Evolutionary conservation across 83 land plant genomes (phyloP).

Genomic region (Larix sibirica): DNA sequence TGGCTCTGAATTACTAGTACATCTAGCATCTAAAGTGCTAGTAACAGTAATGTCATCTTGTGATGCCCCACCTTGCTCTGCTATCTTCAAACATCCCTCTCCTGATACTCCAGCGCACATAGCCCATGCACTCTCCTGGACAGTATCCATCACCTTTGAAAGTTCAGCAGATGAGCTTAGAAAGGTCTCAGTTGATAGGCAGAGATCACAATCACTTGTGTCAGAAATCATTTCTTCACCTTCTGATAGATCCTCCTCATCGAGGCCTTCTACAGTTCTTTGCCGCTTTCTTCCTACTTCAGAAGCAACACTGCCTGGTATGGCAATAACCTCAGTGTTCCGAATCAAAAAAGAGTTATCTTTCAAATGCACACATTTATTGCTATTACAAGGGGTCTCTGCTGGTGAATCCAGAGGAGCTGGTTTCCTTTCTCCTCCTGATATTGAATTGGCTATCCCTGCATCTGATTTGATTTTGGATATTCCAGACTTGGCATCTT

Average conservation of each 20-base stretch:
- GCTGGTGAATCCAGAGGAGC: not conserved
- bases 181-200: not conserved
- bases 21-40: no score
- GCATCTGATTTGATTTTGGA: not conserved
- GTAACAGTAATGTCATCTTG: not conserved
- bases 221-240: not conserved
- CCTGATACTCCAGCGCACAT: not conserved
- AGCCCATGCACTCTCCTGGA: not conserved
- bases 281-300: constrained; percentile 30
- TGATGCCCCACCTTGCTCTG: not conserved
- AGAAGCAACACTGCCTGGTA: constrained; percentile 10
- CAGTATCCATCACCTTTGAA: not conserved
- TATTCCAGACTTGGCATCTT: not conserved
- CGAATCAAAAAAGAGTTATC: not conserved
- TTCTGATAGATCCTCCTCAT: constrained; percentile 11
- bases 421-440: constrained; percentile 13
- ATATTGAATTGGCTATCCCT: constrained; percentile 1
- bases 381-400: not conserved
- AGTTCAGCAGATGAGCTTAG: not conserved
- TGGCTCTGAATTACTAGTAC: not conserved
- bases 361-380: not conserved
- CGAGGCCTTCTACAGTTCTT: constrained; percentile 20
- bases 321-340: not conserved
- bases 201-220: not conserved
- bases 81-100: not conserved